Conservation (phyloP, 2,329 filamentous ascomycete genomes). For the Curvularia eragrostidis region DNA sequence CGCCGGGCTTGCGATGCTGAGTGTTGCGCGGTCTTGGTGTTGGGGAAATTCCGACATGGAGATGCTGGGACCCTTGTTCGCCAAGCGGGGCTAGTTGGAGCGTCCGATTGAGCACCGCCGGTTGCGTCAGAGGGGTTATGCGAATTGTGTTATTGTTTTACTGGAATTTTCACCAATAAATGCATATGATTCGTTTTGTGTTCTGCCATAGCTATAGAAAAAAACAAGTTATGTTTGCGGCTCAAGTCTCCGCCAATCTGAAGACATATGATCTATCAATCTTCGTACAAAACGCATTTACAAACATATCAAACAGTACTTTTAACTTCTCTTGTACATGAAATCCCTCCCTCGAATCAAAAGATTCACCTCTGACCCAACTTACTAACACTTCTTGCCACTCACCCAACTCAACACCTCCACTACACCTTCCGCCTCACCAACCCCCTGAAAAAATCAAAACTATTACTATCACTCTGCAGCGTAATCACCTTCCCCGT, state of each 20-base stretch:
- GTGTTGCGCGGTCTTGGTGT: not conserved
- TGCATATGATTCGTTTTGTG: too few relatives aligned
- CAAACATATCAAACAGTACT: not conserved
- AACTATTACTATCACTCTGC: slow-evolving; percentile 97
- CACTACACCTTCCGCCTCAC: slow-evolving; percentile 75
- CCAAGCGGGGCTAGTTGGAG: slow-evolving; percentile 7
- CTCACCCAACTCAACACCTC: not conserved
- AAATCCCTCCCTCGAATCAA: not conserved
- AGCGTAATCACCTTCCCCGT: slow-evolving; percentile 83
- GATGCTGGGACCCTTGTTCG: slow-evolving; percentile 4
- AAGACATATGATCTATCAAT: not conserved
- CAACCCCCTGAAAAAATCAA: slow-evolving; percentile 93
- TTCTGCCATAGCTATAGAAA: too few relatives aligned
- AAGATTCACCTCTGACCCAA: not conserved
- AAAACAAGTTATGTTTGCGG: too few relatives aligned
- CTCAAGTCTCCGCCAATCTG: not conserved
- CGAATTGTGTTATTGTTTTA: not conserved
- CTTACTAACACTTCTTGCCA: too few relatives aligned
- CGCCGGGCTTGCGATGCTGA: not conserved
- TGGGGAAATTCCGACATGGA: slow-evolving; percentile 5
- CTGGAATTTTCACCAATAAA: not conserved
- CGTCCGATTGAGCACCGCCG: not conserved
- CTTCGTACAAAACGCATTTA: not conserved
- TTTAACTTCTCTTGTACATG: not conserved
- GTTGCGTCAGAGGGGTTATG: not conserved